phyloP scores from a whole-genome alignment of 306 rosid genomes.

The Glycyrrhiza uralensis region DNA sequence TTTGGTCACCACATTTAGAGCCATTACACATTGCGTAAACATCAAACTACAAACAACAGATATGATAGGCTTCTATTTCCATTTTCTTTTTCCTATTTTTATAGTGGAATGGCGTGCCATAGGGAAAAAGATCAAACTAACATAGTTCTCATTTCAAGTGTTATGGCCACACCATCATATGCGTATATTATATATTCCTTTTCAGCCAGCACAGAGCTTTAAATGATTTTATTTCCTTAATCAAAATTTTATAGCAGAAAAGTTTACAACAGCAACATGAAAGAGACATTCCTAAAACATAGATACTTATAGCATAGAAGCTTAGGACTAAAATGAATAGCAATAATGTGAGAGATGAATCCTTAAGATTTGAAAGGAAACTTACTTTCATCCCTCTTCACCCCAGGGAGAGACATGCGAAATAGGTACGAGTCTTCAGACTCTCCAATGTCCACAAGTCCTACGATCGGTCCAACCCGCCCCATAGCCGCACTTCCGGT shows the following conservation, averaged over 20 bases:
- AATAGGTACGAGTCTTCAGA: conserved; percentile 63
- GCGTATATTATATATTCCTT: not conserved
- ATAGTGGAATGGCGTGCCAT: not conserved
- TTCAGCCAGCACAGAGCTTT: not conserved
- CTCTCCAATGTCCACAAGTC: conserved; percentile 79
- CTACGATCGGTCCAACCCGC: conserved; percentile 61
- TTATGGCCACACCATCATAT: not conserved
- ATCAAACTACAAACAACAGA: not conserved
- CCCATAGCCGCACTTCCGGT: conserved; percentile 73
- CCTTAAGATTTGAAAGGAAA: conserved; percentile 6
- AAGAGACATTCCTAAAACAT: not conserved
- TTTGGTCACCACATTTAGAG: not conserved
- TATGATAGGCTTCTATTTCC: not conserved
- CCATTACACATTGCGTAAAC: not conserved
- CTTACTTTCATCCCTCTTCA: conserved; percentile 85
- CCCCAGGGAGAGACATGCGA: conserved; percentile 80
- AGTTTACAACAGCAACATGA: not conserved
- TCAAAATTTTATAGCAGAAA: not conserved
- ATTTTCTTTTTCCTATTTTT: not conserved
- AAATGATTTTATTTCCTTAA: not conserved
- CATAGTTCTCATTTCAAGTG: conserved; percentile 12
- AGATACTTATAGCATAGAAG: conserved; percentile 2
- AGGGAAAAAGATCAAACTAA: not conserved
- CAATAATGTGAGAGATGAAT: conserved; percentile 8
- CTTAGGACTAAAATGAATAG: conserved; percentile 6